These are phyloP conservation scores for Acer saccharum DNA, from an alignment of 345 rosid genomes.

Conservation along the genomic window DNA sequence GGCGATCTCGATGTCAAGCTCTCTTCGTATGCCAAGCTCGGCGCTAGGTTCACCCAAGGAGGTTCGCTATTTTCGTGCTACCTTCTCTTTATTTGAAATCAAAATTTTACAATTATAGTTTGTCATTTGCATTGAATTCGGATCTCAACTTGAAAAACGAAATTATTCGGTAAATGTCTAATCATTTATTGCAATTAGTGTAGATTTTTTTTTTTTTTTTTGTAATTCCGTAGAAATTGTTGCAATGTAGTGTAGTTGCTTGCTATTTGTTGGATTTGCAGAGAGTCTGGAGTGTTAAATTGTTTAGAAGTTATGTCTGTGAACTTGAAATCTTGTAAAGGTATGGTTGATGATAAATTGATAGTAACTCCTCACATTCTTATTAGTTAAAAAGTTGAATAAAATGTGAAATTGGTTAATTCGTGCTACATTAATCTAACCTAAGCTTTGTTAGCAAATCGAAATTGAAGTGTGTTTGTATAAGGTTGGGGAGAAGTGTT, in stretches of 20 bases:
- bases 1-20: constrained; percentile 98
- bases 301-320: too few species aligned
- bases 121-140: not conserved
- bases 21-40: constrained; percentile 96
- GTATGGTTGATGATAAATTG: too few species aligned
- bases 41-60: constrained; percentile 86
- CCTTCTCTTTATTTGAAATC: not conserved
- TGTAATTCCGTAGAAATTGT: not conserved
- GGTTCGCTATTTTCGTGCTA: constrained; percentile 44
- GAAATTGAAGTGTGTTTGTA: too few species aligned
- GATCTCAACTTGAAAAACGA: constrained; percentile 7
- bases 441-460: not conserved
- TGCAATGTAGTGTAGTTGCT: not conserved
- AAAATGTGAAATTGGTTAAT: not conserved
- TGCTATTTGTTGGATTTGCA: too few species aligned
- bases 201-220: not conserved
- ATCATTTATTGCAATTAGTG: not conserved
- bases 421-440: not conserved
- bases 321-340: too few species aligned
- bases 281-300: too few species aligned
- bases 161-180: not conserved
- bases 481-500: too few species aligned
- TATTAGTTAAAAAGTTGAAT: not conserved
- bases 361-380: not conserved
- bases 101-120: not conserved